These are phyloP conservation scores for Beauveria scarabaeidicola DNA, from an alignment of 2,329 filamentous ascomycete species.

Conservation along the genomic window DNA sequence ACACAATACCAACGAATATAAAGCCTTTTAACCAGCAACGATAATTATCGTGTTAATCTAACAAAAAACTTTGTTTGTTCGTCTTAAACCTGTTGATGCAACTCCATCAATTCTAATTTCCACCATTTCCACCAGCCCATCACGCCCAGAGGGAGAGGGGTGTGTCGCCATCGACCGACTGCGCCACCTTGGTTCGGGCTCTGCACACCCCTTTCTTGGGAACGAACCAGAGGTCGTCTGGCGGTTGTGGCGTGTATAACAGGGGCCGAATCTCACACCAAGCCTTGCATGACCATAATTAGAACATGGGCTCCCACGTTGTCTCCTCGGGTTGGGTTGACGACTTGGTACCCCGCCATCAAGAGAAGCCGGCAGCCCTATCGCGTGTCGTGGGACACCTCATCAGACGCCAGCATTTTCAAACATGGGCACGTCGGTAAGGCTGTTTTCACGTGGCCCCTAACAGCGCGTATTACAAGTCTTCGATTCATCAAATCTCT, in stretches of 20 bases:
- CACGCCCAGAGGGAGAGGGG: neutral
- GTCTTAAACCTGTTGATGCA: neutral
- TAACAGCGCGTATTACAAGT: no score
- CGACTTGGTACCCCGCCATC: neutral
- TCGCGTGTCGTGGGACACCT: neutral
- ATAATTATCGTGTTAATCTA: no score
- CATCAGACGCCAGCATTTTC: neutral
- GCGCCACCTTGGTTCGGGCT: conserved; percentile 5
- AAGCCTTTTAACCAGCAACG: no score
- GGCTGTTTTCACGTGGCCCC: neutral
- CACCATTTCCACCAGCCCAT: neutral
- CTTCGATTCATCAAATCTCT: no score
- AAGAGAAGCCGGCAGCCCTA: neutral
- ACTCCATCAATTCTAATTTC: neutral
- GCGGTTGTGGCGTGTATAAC: conserved; percentile 6
- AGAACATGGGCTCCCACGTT: neutral
- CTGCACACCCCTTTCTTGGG: neutral
- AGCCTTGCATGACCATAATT: neutral
- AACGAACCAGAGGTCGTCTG: neutral
- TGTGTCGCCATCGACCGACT: neutral
- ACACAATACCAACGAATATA: no score
- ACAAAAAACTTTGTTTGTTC: neutral
- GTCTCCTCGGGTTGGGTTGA: neutral
- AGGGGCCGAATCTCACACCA: neutral
- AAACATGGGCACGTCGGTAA: neutral